Evolutionary conservation across 768 basidiomycete genomes (phyloP).

Genomic region (Lactarius evosmus): DNA sequence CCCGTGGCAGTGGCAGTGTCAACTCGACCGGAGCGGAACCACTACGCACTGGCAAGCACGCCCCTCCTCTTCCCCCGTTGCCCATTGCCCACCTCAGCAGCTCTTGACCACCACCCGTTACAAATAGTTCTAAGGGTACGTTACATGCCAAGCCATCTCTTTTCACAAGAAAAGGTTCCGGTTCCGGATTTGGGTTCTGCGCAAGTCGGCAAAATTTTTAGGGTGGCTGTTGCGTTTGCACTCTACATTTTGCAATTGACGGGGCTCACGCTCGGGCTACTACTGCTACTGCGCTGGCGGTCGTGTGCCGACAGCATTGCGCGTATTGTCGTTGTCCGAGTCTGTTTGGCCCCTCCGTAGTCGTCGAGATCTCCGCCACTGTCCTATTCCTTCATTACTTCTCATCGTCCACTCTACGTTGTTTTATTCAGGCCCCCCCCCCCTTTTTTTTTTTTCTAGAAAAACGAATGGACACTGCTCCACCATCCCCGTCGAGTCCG

Average conservation of each 20-base stretch:
- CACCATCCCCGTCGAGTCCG: slow-evolving; percentile 26
- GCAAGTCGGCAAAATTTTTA: too few relatives aligned
- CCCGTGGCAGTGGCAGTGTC: neutral
- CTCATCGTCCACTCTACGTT: neutral
- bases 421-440: neutral
- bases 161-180: neutral
- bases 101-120: neutral
- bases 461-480: slow-evolving; percentile 35
- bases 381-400: neutral
- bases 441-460: neutral
- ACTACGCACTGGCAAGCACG: too few relatives aligned
- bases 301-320: neutral
- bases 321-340: neutral
- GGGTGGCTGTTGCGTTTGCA: neutral
- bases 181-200: neutral
- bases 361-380: neutral
- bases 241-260: neutral
- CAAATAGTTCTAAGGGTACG: neutral
- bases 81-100: too few relatives aligned
- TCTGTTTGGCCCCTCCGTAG: neutral
- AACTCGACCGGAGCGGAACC: neutral
- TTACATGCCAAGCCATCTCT: neutral
- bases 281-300: too few relatives aligned
- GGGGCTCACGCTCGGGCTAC: neutral
- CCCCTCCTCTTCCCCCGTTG: neutral